Percentiles rank a stretch among this genome's conserved stretches.
Conservation (phyloP, 2,329 filamentous ascomycete genomes). For the Colletotrichum caudatum region DNA sequence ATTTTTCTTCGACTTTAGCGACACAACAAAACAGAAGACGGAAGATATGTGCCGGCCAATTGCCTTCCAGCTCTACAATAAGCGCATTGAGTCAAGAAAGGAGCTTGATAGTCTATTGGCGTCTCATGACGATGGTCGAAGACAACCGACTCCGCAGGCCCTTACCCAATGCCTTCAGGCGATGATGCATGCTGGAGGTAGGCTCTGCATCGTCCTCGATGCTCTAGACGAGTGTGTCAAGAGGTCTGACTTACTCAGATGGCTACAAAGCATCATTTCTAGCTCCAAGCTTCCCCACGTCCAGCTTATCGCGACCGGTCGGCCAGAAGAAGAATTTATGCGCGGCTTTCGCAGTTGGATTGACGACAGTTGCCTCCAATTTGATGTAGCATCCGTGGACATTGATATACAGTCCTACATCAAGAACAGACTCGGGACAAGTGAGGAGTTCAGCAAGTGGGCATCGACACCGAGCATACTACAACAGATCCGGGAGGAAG, state of each 20-base stretch:
- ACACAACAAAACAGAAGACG: slow-evolving; percentile 42
- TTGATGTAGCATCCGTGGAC: slow-evolving; percentile 1
- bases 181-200: slow-evolving; percentile 43
- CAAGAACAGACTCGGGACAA: background rate
- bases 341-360: background rate
- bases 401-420: slow-evolving; percentile 25
- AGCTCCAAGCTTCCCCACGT: slow-evolving; percentile 21
- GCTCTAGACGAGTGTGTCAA: slow-evolving; percentile 45
- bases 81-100: background rate
- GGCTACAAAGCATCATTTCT: slow-evolving; percentile 39
- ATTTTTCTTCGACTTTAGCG: slow-evolving; percentile 45
- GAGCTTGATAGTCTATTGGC: slow-evolving; percentile 1
- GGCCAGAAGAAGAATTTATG: slow-evolving; percentile 19
- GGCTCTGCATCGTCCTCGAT: slow-evolving; percentile 42
- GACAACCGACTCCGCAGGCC: slow-evolving; percentile 44
- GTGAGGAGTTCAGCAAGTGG: background rate
- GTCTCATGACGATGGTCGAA: slow-evolving; percentile 40
- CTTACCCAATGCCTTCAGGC: slow-evolving; percentile 44
- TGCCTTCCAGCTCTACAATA: slow-evolving; percentile 44
- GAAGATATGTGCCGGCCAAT: slow-evolving; percentile 40
- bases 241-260: slow-evolving; percentile 42
- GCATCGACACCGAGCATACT: background rate
- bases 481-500: slow-evolving; percentile 2
- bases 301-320: slow-evolving; percentile 18
- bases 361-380: background rate